Evolutionary conservation across 768 basidiomycete genomes (phyloP), one percentile per base, ranked within the genome.

Genomic region (Calvatia gigantea): DNA sequence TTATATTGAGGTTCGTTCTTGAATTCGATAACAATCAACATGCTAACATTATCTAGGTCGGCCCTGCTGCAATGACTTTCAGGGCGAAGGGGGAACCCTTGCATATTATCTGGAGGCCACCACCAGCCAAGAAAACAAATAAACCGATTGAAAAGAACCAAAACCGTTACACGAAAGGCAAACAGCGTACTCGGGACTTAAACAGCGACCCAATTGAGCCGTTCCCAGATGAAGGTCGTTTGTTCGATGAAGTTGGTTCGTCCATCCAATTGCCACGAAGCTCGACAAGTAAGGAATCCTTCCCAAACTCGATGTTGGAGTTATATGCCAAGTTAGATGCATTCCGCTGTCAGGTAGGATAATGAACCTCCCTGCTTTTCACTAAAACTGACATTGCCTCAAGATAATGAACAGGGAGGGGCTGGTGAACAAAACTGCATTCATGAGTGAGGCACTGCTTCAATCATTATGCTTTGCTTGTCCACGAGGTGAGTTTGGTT

Each of bases 1-100:
- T 1, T 87, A 87, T 58, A 62, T 86, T 31, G 70, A 77, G 72
- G 86, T 84, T 52, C 45, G 65, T 53, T 31, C 15, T 19, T 12
- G n/a, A n/a, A 4, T 28, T 41, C 14, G 19, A 23, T 11, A 29
- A 39, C 21, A 19, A 17, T 4, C 11, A 31, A 37, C 11, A 9
- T 41, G 6, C 46, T 41, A 19, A 49, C 8, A 14, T 19, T 19
- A 19, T 33, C 15, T 27, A 56, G 54, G 21, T 48, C 4, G 54
- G 54, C 42, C 14, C 38, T 17, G 23, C 45, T 17, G 35, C 25
- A 17, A 14, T 5, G 32, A 43, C 31, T 7, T 57, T 50, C 31
- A 51, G 33, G n/a, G 43, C 21, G 6, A 51, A 42, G 12, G n/a
- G 25, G 17, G 25, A 42, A 5, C 38, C 45, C 11, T 32, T 60